Evolutionary conservation across 2,329 filamentous ascomycete genomes (phyloP).

Genomic region (Elsinoe ampelina): DNA sequence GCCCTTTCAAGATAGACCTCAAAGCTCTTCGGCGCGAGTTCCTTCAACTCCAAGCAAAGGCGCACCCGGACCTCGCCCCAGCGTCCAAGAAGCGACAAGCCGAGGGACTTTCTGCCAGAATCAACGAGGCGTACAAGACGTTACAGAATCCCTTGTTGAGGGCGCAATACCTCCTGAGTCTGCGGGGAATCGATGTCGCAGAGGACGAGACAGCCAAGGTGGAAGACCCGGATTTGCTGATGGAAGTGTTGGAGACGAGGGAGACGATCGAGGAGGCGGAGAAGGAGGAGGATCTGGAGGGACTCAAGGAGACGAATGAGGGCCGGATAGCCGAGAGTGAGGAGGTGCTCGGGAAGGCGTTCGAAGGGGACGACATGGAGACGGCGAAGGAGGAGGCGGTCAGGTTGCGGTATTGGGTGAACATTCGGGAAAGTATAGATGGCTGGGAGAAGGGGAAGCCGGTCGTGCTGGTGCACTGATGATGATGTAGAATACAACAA

Average conservation of each 20-base stretch:
- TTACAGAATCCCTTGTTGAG: constrained; percentile 67
- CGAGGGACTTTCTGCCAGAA: constrained; percentile 67
- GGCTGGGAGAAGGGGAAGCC: constrained; percentile 74
- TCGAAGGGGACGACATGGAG: constrained; percentile 56
- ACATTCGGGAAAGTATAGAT: constrained; percentile 69
- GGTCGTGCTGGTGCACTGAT: constrained; percentile 47
- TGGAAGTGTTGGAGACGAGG: constrained; percentile 65
- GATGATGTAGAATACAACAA: background rate
- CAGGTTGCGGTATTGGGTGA: constrained; percentile 79
- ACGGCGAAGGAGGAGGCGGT: constrained; percentile 64
- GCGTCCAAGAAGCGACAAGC: constrained; percentile 49
- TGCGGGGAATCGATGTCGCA: constrained; percentile 65
- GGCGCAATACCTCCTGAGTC: constrained; percentile 74
- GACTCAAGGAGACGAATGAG: constrained; percentile 57
- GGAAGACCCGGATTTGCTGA: constrained; percentile 62
- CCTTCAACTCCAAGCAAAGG: constrained; percentile 66
- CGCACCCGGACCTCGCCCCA: constrained; percentile 61
- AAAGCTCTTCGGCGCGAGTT: constrained; percentile 71
- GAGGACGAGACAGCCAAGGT: constrained; percentile 67
- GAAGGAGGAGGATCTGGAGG: constrained; percentile 53
- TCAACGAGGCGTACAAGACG: constrained; percentile 89
- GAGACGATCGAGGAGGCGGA: constrained; percentile 50
- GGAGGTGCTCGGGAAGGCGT: constrained; percentile 51
- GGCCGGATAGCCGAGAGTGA: constrained; percentile 56
- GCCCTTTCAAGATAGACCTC: constrained; percentile 66